Conservation (phyloP, 441 rosid genomes). For the Jatropha multifida region DNA sequence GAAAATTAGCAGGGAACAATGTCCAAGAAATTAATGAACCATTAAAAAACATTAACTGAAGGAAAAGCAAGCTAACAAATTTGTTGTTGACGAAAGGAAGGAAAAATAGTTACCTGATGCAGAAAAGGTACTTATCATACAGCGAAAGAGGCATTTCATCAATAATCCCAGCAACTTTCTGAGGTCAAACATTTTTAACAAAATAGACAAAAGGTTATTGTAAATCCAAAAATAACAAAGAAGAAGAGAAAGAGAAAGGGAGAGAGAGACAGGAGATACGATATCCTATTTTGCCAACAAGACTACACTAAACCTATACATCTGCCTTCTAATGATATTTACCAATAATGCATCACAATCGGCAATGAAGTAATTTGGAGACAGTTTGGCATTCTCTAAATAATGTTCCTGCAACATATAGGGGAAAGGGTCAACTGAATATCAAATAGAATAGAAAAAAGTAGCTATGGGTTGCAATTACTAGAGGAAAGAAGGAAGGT, state of each 20-base stretch:
- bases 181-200: conserved; percentile 27
- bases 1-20: background rate
- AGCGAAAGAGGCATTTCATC: conserved; percentile 77
- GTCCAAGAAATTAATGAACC: conserved; percentile 8
- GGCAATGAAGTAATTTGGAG: conserved; percentile 79
- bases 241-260: background rate
- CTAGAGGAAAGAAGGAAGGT: background rate
- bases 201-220: background rate
- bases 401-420: conserved; percentile 64
- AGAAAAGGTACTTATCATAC: conserved; percentile 80
- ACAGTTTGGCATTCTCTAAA: conserved; percentile 77
- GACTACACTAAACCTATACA: conserved; percentile 7
- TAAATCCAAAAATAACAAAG: background rate
- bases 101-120: conserved; percentile 54
- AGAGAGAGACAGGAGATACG: background rate
- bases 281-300: conserved; percentile 10
- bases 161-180: conserved; percentile 74
- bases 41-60: background rate
- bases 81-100: conserved; percentile 11
- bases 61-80: background rate
- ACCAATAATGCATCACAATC: conserved; percentile 80
- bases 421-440: background rate
- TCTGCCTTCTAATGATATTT: conserved; percentile 17
- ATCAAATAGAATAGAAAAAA: background rate
- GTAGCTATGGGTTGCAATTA: background rate